Conservation (phyloP, 805 yeast genomes). For the Metschnikowia aberdeeniae region DNA sequence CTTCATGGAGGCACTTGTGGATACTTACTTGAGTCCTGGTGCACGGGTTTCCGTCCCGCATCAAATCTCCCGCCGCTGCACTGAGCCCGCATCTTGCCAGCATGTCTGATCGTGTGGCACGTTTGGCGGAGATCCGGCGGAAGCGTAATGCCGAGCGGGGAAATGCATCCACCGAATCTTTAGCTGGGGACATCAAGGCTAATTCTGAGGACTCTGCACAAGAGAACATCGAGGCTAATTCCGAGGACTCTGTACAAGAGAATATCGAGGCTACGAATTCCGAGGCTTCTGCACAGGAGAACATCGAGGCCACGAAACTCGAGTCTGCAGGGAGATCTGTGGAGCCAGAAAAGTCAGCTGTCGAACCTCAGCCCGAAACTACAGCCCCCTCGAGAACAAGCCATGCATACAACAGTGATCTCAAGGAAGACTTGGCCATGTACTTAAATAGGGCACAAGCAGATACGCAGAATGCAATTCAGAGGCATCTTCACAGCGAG, state of each 20-base stretch:
- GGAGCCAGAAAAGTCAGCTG: not conserved
- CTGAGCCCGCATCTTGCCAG: not conserved
- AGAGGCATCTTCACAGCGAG: constrained; percentile 24
- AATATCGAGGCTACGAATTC: too few species aligned
- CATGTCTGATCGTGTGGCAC: constrained; percentile 17
- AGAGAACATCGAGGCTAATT: not conserved
- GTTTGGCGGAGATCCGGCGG: constrained; percentile 16
- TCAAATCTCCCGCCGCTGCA: not conserved
- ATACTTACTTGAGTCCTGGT: not conserved
- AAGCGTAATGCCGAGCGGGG: constrained; percentile 3
- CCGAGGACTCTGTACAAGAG: not conserved
- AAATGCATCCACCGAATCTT: not conserved
- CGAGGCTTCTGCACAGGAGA: too few species aligned
- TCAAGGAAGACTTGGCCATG: constrained; percentile 25
- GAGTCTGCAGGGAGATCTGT: not conserved
- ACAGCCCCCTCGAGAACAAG: not conserved
- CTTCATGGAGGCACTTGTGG: constrained; percentile 27
- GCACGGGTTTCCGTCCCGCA: constrained; percentile 8
- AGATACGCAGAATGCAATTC: constrained; percentile 26
- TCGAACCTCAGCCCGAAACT: not conserved
- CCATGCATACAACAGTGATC: constrained; percentile 25
- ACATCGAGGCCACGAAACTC: too few species aligned
- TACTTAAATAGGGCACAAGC: constrained; percentile 25
- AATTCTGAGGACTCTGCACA: not conserved
- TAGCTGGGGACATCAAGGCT: not conserved